Evolutionary conservation across 805 yeast genomes (phyloP).

Genomic region (Yarrowia osloensis): DNA sequence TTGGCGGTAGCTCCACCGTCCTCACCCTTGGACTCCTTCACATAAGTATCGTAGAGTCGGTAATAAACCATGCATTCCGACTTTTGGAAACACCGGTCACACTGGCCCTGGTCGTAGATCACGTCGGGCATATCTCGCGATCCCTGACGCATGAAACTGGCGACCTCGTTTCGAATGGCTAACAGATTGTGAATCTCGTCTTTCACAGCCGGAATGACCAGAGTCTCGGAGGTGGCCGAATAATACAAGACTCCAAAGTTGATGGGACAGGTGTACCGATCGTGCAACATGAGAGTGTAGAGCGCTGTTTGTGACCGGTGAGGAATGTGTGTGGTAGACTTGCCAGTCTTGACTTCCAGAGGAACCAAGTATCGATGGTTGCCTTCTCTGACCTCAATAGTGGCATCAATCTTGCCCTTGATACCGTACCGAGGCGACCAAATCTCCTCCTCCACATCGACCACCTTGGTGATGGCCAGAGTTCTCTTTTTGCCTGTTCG

Average conservation of each 20-base stretch:
- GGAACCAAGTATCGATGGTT: conserved; percentile 58
- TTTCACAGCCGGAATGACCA: conserved; percentile 54
- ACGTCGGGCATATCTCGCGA: conserved; percentile 35
- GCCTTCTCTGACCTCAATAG: conserved; percentile 61
- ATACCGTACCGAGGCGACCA: conserved; percentile 91
- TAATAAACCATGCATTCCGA: conserved; percentile 62
- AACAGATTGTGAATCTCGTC: conserved; percentile 68
- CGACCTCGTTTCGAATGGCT: conserved; percentile 69
- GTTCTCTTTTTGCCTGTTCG: conserved; percentile 43
- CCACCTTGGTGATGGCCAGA: conserved; percentile 60
- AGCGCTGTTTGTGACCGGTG: conserved; percentile 87
- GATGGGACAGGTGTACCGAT: conserved; percentile 72
- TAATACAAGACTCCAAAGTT: conserved; percentile 70
- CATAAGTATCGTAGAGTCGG: conserved; percentile 60
- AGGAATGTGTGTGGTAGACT: conserved; percentile 51
- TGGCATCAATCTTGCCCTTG: conserved; percentile 87
- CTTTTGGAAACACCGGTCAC: conserved; percentile 59
- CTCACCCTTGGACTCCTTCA: conserved; percentile 54
- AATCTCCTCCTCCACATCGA: conserved; percentile 87
- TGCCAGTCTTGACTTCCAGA: conserved; percentile 88
- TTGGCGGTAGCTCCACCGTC: conserved; percentile 35
- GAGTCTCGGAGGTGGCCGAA: conserved; percentile 60
- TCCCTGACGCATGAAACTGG: conserved; percentile 54
- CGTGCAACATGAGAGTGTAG: conserved; percentile 76
- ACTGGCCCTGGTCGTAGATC: conserved; percentile 32